These are phyloP conservation scores for Colletotrichum sublineola DNA, from an alignment of 2,329 filamentous ascomycete species.

Conservation along the genomic window DNA sequence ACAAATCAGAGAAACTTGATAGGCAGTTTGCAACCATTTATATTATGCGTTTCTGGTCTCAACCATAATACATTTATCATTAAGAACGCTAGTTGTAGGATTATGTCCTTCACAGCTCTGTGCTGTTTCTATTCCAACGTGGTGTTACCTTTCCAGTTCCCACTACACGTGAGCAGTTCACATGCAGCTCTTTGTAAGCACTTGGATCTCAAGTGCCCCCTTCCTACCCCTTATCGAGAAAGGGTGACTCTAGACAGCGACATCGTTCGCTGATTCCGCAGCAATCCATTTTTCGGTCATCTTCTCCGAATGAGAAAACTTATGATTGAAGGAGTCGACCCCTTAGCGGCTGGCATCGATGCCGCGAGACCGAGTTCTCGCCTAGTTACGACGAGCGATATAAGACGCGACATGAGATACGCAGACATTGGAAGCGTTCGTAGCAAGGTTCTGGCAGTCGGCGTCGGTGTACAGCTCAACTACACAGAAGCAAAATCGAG, in stretches of 20 bases:
- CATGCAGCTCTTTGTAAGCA: not conserved
- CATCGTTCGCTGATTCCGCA: not conserved
- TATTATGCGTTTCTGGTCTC: no score
- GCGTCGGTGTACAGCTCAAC: conserved; percentile 33
- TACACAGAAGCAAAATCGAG: not conserved
- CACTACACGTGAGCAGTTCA: not conserved
- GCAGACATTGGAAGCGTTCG: conserved; percentile 30
- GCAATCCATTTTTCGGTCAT: not conserved
- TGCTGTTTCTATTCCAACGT: not conserved
- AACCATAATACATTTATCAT: no score
- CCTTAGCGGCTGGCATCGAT: not conserved
- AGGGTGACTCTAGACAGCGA: not conserved
- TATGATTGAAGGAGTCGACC: not conserved
- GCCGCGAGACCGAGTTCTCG: not conserved
- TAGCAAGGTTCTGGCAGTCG: conserved; percentile 29
- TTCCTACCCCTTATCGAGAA: not conserved
- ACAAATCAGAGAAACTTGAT: no score
- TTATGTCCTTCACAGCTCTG: not conserved
- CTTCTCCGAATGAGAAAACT: not conserved
- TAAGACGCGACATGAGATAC: conserved; percentile 29
- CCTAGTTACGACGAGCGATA: conserved; percentile 30
- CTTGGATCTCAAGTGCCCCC: not conserved
- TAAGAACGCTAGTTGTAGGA: no score
- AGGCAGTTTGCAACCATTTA: no score
- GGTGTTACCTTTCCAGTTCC: not conserved